Evolutionary conservation across 78 protist species (phyloP).

Genomic region (Pelomyxa schiedti): DNA sequence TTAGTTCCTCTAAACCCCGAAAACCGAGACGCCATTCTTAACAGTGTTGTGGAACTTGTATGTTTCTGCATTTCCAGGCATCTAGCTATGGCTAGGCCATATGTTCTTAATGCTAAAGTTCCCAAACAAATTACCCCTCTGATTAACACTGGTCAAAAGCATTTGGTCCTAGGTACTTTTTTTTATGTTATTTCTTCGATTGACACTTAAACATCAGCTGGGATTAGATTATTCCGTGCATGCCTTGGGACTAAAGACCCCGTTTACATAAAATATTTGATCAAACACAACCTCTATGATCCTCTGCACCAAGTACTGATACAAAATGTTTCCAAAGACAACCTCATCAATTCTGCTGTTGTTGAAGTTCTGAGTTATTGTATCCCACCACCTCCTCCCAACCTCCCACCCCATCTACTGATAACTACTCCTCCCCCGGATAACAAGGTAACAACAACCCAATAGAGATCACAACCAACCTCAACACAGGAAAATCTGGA

Average conservation of each 20-base stretch:
- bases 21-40: no score
- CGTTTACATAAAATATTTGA: background rate
- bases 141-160: background rate
- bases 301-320: background rate
- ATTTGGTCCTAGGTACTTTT: background rate
- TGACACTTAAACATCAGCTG: background rate
- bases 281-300: background rate
- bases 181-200: background rate
- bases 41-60: no score
- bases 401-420: background rate
- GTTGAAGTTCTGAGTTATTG: background rate
- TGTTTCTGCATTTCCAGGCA: no score
- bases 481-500: background rate
- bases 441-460: background rate
- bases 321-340: background rate
- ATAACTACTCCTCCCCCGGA: background rate
- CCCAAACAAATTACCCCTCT: background rate
- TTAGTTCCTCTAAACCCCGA: no score
- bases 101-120: background rate
- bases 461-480: background rate
- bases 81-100: no score
- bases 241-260: background rate
- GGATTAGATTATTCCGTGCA: background rate
- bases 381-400: background rate
- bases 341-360: background rate